Conservation (phyloP, 495 filamentous ascomycete genomes). For the Penicillium cosmopolitanum region DNA sequence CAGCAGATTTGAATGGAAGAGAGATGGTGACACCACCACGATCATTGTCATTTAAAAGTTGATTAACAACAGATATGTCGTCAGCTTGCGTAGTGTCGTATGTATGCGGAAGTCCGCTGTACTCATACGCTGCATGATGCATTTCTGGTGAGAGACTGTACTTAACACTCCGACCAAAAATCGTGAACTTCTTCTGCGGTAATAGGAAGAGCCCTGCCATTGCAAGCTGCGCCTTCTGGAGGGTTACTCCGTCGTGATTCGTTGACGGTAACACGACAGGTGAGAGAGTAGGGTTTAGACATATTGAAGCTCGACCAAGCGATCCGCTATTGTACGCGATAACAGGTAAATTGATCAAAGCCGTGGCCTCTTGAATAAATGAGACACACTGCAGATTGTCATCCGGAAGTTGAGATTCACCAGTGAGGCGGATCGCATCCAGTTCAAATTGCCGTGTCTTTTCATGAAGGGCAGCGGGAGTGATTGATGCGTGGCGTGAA, state of each 20-base stretch:
- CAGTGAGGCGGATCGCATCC: slow-evolving; percentile 25
- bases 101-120: slow-evolving; percentile 67
- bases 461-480: background rate
- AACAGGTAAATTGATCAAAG: slow-evolving; percentile 18
- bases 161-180: slow-evolving; percentile 30
- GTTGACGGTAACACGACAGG: slow-evolving; percentile 47
- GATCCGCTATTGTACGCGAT: slow-evolving; percentile 44
- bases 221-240: slow-evolving; percentile 32
- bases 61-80: slow-evolving; percentile 57
- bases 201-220: slow-evolving; percentile 51
- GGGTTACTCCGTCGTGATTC: slow-evolving; percentile 12
- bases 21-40: slow-evolving; percentile 69
- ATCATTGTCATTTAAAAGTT: slow-evolving; percentile 53
- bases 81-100: slow-evolving; percentile 58
- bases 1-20: slow-evolving; percentile 65
- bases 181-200: slow-evolving; percentile 33
- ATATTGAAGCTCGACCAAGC: slow-evolving; percentile 57
- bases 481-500: background rate
- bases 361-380: slow-evolving; percentile 7
- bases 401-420: slow-evolving; percentile 7
- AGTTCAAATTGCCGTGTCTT: slow-evolving; percentile 1
- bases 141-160: slow-evolving; percentile 41
- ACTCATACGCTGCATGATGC: slow-evolving; percentile 68
- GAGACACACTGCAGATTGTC: slow-evolving; percentile 19
- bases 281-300: slow-evolving; percentile 62